Conservation (phyloP, 2,329 filamentous ascomycete genomes). For the Periconia sp. region DNA sequence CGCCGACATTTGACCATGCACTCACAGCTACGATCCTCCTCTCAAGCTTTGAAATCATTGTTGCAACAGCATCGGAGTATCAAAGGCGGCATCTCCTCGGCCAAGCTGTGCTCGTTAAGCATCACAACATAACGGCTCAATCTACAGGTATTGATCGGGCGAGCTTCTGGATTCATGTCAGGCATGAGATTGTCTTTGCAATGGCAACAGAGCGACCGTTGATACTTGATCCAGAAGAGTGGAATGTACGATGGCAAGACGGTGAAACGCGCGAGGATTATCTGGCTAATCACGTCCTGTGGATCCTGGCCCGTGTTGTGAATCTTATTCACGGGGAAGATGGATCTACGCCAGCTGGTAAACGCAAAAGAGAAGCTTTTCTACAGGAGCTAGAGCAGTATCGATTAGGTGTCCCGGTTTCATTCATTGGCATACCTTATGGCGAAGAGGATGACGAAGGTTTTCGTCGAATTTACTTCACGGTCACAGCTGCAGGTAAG, state of each 20-base stretch:
- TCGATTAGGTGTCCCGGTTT: constrained; percentile 31
- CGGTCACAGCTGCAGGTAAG: constrained; percentile 32
- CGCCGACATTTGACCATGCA: constrained; percentile 32
- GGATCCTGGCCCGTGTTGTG: constrained; percentile 40
- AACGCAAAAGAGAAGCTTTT: constrained; percentile 25
- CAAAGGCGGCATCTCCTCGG: constrained; percentile 39
- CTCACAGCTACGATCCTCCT: constrained; percentile 43
- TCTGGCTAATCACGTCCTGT: constrained; percentile 39
- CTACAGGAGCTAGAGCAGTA: constrained; percentile 35
- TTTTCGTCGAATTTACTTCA: constrained; percentile 39
- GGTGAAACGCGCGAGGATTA: constrained; percentile 39
- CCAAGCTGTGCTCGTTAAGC: constrained; percentile 36
- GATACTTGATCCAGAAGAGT: constrained; percentile 35
- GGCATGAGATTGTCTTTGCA: constrained; percentile 41
- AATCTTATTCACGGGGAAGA: constrained; percentile 34
- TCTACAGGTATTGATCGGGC: constrained; percentile 36
- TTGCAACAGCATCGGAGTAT: constrained; percentile 32
- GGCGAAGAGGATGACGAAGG: constrained; percentile 38
- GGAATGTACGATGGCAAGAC: constrained; percentile 36
- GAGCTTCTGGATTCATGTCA: constrained; percentile 44
- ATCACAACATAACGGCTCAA: constrained; percentile 32
- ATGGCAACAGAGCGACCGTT: constrained; percentile 36
- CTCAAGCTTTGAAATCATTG: constrained; percentile 41
- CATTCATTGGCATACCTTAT: constrained; percentile 40
- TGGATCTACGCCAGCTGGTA: constrained; percentile 17